Evolutionary conservation across 495 filamentous ascomycete species (phyloP).

Genomic region (Hypoxylon intermedium): DNA sequence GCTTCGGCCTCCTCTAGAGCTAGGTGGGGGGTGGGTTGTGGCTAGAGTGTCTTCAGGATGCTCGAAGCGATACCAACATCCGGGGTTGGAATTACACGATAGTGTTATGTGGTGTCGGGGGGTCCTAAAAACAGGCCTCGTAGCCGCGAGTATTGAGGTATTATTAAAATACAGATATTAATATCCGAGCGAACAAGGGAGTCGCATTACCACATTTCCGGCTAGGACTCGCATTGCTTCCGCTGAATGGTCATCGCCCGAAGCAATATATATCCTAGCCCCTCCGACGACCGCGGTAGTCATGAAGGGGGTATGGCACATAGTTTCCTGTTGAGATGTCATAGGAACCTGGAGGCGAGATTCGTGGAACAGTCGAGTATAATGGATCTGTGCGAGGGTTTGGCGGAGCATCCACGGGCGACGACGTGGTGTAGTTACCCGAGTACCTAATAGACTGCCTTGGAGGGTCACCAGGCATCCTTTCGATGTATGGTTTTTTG

Average conservation of each 20-base stretch:
- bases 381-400: conserved; percentile 7
- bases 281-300: conserved; percentile 15
- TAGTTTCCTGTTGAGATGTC: conserved; percentile 19
- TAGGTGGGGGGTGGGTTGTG: conserved; percentile 9
- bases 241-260: background rate
- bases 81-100: conserved; percentile 25
- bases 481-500: conserved; percentile 42
- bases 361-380: conserved; percentile 15
- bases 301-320: conserved; percentile 25
- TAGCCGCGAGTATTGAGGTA: conserved; percentile 3
- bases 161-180: conserved; percentile 7
- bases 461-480: conserved; percentile 28
- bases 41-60: conserved; percentile 2
- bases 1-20: conserved; percentile 5
- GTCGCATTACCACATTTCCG: background rate
- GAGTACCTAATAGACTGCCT: conserved; percentile 8
- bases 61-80: conserved; percentile 4
- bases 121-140: conserved; percentile 1
- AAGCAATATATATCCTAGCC: background rate
- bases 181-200: conserved; percentile 10
- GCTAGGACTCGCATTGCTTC: background rate
- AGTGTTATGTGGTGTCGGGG: conserved; percentile 24
- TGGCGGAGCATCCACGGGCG: background rate
- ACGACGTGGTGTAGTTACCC: conserved; percentile 20
- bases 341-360: background rate